These are phyloP conservation scores for Neltuma alba DNA, from an alignment of 306 rosid genomes.

Conservation along the genomic window DNA sequence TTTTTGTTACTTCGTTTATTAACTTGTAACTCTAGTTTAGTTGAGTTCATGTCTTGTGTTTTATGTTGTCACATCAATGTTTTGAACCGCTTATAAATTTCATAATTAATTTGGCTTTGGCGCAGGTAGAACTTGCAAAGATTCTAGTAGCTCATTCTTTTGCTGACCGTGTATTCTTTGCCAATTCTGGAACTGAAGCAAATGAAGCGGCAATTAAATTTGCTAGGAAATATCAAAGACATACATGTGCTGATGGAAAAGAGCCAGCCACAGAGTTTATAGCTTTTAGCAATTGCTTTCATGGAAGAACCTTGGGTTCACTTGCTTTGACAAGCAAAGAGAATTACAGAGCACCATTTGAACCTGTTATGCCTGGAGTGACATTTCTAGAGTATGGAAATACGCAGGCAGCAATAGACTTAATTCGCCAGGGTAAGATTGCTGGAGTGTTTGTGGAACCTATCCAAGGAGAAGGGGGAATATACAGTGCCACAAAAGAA, in stretches of 20 bases:
- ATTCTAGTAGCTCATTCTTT: conserved; percentile 69
- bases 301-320: conserved; percentile 95
- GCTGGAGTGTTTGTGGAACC: conserved; percentile 97
- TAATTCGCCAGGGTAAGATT: conserved; percentile 65
- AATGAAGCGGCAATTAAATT: conserved; percentile 95
- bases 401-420: conserved; percentile 57
- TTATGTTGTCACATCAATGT: background rate
- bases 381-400: conserved; percentile 81
- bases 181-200: conserved; percentile 95
- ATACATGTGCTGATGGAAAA: conserved; percentile 49
- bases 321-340: conserved; percentile 96
- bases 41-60: conserved; percentile 11
- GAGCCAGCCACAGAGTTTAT: conserved; percentile 71
- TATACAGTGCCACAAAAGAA: conserved; percentile 84
- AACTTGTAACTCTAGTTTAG: conserved; percentile 13
- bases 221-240: conserved; percentile 82
- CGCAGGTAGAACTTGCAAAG: conserved; percentile 86
- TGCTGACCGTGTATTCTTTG: conserved; percentile 89
- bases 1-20: background rate
- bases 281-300: conserved; percentile 82
- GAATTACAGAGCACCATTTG: conserved; percentile 84
- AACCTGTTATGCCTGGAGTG: conserved; percentile 98
- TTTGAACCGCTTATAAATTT: conserved; percentile 7
- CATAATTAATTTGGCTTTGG: conserved; percentile 25
- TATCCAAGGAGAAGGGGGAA: conserved; percentile 97